These are phyloP conservation scores for Lavandula angustifolia DNA, from an alignment of 257 asterid species.

Conservation along the genomic window DNA sequence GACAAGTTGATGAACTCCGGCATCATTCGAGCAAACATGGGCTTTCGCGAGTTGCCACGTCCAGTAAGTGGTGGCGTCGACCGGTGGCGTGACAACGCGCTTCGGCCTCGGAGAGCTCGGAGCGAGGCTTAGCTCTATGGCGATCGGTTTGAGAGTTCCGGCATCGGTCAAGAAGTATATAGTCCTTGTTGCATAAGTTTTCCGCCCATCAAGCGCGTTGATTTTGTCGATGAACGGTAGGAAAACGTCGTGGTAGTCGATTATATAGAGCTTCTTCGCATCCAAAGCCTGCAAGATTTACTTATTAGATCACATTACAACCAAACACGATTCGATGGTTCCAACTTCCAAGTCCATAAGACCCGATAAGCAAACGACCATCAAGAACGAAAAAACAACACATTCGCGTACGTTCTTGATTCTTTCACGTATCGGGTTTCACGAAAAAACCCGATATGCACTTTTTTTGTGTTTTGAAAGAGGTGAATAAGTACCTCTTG, in stretches of 20 bases:
- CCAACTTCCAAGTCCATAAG: no score
- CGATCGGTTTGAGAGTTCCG: slow-evolving; percentile 84
- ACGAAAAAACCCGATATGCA: no score
- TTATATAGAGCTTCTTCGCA: slow-evolving; percentile 60
- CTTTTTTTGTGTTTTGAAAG: not conserved
- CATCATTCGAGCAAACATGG: slow-evolving; percentile 92
- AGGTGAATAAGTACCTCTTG: slow-evolving; percentile 57
- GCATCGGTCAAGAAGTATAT: slow-evolving; percentile 64
- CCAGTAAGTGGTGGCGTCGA: slow-evolving; percentile 78
- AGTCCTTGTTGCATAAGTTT: slow-evolving; percentile 87
- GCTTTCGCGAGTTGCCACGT: slow-evolving; percentile 90
- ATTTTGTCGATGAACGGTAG: slow-evolving; percentile 76
- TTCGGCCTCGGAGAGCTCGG: slow-evolving; percentile 53
- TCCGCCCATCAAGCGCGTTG: slow-evolving; percentile 86
- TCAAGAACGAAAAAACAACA: no score
- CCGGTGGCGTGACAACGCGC: slow-evolving; percentile 74
- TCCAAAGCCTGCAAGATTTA: slow-evolving; percentile 65
- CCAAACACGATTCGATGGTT: no score
- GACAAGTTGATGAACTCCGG: slow-evolving; percentile 97
- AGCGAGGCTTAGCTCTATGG: slow-evolving; percentile 90
- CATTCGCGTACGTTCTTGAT: no score
- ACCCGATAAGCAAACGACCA: no score
- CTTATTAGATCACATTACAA: not conserved
- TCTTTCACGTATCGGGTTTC: no score
- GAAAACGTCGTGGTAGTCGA: slow-evolving; percentile 87